Conservation (phyloP, 2,329 filamentous ascomycete species). For the Leptosphaerulina australis region DNA sequence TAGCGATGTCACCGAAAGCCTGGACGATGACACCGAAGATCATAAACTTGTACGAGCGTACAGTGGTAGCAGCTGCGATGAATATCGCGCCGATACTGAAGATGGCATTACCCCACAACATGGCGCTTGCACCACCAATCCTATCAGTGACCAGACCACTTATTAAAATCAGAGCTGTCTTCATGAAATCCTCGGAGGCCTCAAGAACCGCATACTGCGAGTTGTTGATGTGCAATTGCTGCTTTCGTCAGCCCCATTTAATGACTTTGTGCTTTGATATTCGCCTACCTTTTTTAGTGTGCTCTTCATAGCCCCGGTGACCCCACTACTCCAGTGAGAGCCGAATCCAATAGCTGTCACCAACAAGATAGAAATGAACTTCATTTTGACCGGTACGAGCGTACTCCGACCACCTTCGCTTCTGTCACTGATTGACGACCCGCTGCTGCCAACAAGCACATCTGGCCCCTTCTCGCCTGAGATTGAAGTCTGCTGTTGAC, state of each 20-base stretch:
- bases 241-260: constrained; percentile 1
- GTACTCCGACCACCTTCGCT: constrained; percentile 8
- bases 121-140: constrained; percentile 63
- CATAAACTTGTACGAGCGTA: constrained; percentile 66
- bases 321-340: constrained; percentile 64
- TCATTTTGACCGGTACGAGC: constrained; percentile 29
- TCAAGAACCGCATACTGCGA: constrained; percentile 64
- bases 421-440: constrained; percentile 7
- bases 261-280: not conserved
- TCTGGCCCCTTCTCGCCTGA: constrained; percentile 11
- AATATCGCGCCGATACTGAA: constrained; percentile 65
- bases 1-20: constrained; percentile 67
- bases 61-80: constrained; percentile 62
- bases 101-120: constrained; percentile 66
- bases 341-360: constrained; percentile 65
- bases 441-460: constrained; percentile 15
- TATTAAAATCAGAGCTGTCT: constrained; percentile 60
- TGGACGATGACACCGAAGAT: constrained; percentile 62
- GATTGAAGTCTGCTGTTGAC: constrained; percentile 2
- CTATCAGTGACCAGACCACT: constrained; percentile 64
- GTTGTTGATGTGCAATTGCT: constrained; percentile 63
- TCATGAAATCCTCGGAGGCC: constrained; percentile 68
- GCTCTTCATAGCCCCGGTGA: constrained; percentile 66
- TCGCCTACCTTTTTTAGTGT: constrained; percentile 60
- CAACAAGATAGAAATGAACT: constrained; percentile 56